Conservation (phyloP, 345 rosid species). For the Hevea brasiliensis region DNA sequence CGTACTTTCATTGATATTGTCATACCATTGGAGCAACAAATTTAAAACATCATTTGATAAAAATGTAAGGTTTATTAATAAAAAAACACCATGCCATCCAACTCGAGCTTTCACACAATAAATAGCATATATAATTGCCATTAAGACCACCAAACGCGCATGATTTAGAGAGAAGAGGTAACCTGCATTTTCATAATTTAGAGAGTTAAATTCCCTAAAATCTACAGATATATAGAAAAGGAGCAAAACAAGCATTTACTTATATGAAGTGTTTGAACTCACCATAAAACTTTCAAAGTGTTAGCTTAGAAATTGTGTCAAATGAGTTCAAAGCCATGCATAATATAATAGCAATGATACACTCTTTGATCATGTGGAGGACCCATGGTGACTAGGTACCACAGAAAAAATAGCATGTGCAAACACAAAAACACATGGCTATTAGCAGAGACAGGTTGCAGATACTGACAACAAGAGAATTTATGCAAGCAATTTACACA, state of each 20-base stretch:
- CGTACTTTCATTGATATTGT: conserved; percentile 59
- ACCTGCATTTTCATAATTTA: conserved; percentile 51
- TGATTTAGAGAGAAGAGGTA: conserved; percentile 87
- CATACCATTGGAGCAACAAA: conserved; percentile 75
- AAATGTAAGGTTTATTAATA: conserved; percentile 84
- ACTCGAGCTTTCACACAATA: conserved; percentile 83
- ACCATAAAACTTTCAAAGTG: not conserved
- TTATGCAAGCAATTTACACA: not conserved
- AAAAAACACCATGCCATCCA: conserved; percentile 91
- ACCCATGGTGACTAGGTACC: not conserved
- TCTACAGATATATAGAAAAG: not conserved
- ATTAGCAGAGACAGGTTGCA: not conserved
- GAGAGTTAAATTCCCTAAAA: conserved; percentile 1
- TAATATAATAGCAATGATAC: not conserved
- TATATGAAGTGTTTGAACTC: not conserved
- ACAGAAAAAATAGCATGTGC: not conserved
- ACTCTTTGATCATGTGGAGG: not conserved
- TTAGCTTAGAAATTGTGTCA: not conserved
- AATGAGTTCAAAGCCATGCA: not conserved
- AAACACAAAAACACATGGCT: not conserved
- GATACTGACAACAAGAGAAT: too few species aligned
- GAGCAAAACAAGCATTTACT: not conserved
- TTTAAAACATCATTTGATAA: conserved; percentile 78
- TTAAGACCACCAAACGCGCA: conserved; percentile 81
- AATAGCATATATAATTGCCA: conserved; percentile 67